A percentile compares a stretch with the other conserved stretches of the same genome.
Evolutionary conservation across 345 rosid species (phyloP).

Genomic region (Rubroshorea leprosula): DNA sequence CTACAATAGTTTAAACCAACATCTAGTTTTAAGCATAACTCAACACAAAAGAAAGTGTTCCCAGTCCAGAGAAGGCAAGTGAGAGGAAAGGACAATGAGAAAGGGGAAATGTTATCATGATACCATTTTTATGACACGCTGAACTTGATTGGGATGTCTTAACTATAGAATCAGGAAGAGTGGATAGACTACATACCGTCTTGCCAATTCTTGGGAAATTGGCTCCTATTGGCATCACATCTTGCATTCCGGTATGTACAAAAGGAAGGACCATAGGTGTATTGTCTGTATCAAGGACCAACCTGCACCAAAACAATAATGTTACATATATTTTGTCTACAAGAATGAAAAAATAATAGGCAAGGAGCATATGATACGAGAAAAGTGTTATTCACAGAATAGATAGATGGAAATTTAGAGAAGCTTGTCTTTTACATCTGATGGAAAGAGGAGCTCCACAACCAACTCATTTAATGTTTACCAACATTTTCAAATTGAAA

Average conservation of each 20-base stretch:
- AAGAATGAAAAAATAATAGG: neutral
- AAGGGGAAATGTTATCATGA: neutral
- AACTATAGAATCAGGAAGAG: neutral
- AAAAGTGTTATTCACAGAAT: neutral
- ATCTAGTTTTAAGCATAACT: neutral
- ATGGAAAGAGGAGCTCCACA: neutral
- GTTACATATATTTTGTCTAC: neutral
- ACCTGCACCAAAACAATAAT: conserved; percentile 31
- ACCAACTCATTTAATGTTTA: neutral
- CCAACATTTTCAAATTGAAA: neutral
- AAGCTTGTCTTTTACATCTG: neutral
- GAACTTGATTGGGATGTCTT: neutral
- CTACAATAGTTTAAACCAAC: conserved; percentile 26
- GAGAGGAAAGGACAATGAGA: neutral
- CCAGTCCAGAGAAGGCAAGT: neutral
- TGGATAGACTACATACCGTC: conserved; percentile 40
- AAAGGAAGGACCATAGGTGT: conserved; percentile 85
- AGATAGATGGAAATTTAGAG: neutral
- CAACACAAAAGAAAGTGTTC: neutral
- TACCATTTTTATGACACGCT: too few relatives aligned
- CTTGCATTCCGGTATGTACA: conserved; percentile 95
- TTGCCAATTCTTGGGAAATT: conserved; percentile 85
- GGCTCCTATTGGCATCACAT: conserved; percentile 92
- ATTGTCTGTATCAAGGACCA: conserved; percentile 78
- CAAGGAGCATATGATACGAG: neutral